These are phyloP conservation scores for Nevesoporus exiguus DNA, from an alignment of 768 basidiomycete genomes.

Conservation along the genomic window DNA sequence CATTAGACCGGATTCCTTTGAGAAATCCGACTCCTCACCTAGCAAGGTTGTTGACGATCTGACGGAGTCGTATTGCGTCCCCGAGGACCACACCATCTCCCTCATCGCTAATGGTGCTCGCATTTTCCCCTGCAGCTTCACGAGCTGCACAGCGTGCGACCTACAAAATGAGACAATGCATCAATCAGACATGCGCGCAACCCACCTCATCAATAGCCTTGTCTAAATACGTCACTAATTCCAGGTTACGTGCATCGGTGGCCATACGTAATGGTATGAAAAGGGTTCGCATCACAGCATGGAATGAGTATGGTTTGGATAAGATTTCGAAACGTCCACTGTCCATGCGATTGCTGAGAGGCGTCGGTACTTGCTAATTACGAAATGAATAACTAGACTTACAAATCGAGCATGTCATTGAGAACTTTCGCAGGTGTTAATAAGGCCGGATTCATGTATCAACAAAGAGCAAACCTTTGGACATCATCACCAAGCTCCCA, in stretches of 20 bases:
- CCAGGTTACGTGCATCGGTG: slow-evolving; percentile 62
- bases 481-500: slow-evolving; percentile 85
- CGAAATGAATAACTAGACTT: slow-evolving; percentile 24
- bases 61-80: slow-evolving; percentile 77
- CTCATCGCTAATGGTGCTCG: slow-evolving; percentile 19
- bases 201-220: slow-evolving; percentile 57
- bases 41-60: slow-evolving; percentile 81
- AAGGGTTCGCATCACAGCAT: slow-evolving; percentile 72
- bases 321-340: slow-evolving; percentile 79
- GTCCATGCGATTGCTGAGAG: slow-evolving; percentile 74
- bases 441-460: not conserved
- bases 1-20: not conserved
- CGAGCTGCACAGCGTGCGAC: slow-evolving; percentile 58
- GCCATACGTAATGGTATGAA: slow-evolving; percentile 66
- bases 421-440: slow-evolving; percentile 44
- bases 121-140: slow-evolving; percentile 53
- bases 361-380: slow-evolving; percentile 1
- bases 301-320: slow-evolving; percentile 66
- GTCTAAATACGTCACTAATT: slow-evolving; percentile 69
- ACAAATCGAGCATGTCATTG: slow-evolving; percentile 82
- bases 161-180: slow-evolving; percentile 29
- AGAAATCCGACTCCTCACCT: slow-evolving; percentile 38
- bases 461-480: slow-evolving; percentile 51
- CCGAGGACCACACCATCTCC: slow-evolving; percentile 73
- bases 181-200: not conserved